phyloP scores from a whole-genome alignment of 2,329 filamentous ascomycete species.

The Didymellaceae sp. region DNA sequence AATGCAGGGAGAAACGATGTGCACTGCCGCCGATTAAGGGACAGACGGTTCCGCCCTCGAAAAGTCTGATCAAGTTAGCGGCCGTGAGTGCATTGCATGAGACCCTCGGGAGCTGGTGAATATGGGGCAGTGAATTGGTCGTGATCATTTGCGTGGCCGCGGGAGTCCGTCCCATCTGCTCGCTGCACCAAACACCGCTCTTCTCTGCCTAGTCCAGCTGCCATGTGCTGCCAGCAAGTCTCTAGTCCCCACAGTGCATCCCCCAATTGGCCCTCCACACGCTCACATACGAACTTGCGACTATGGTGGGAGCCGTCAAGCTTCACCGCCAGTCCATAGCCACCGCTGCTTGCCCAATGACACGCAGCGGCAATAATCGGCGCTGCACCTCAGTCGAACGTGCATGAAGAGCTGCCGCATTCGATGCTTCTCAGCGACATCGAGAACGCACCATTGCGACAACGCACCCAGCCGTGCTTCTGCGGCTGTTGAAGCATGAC shows the following conservation, averaged over 20 bases:
- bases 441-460: constrained; percentile 25
- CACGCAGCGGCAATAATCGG: constrained; percentile 26
- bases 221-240: constrained; percentile 21
- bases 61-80: constrained; percentile 28
- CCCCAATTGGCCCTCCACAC: constrained; percentile 16
- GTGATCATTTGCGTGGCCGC: constrained; percentile 4
- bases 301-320: constrained; percentile 17
- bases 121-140: constrained; percentile 21
- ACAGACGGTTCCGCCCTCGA: constrained; percentile 23
- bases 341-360: constrained; percentile 23
- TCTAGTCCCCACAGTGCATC: constrained; percentile 3
- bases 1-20: constrained; percentile 29
- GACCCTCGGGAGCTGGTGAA: constrained; percentile 14
- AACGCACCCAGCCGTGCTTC: constrained; percentile 33
- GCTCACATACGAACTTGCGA: constrained; percentile 5
- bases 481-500: constrained; percentile 17
- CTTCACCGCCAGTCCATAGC: constrained; percentile 41
- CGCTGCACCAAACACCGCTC: constrained; percentile 23
- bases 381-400: constrained; percentile 26
- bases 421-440: constrained; percentile 9
- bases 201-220: constrained; percentile 28
- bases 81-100: constrained; percentile 29
- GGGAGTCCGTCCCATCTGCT: constrained; percentile 12
- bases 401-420: constrained; percentile 27
- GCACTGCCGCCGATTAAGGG: constrained; percentile 23